phyloP scores from a whole-genome alignment of 2,329 filamentous ascomycete genomes.

The Penicillium italicum region DNA sequence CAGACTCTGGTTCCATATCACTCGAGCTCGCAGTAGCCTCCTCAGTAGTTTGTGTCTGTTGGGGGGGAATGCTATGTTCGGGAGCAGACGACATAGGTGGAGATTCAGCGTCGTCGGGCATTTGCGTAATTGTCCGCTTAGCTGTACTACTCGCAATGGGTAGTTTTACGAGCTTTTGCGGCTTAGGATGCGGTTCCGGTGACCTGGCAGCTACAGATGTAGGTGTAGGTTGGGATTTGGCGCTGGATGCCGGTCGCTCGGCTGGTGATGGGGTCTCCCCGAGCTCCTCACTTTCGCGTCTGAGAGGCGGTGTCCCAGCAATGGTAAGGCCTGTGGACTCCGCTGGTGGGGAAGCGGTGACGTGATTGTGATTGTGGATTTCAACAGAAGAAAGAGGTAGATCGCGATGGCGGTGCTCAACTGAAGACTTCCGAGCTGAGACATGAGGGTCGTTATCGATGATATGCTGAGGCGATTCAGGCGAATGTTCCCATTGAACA shows the following conservation, averaged over 20 bases:
- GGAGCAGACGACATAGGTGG: not conserved
- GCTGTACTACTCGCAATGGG: not conserved
- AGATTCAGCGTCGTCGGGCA: not conserved
- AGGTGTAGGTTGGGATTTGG: not conserved
- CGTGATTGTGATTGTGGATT: not conserved
- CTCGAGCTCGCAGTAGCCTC: not conserved
- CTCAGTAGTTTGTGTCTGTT: not conserved
- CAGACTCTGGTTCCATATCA: not conserved
- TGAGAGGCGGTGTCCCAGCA: slow-evolving; percentile 17
- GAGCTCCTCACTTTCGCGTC: slow-evolving; percentile 28
- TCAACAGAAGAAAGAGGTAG: slow-evolving; percentile 30
- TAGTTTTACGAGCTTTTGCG: not conserved
- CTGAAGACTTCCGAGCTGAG: not conserved
- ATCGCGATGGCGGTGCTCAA: slow-evolving; percentile 16
- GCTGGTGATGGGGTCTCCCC: slow-evolving; percentile 21
- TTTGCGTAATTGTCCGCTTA: slow-evolving; percentile 5
- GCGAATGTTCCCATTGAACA: not conserved
- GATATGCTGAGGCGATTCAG: not conserved
- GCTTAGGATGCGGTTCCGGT: not conserved
- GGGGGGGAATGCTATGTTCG: not conserved
- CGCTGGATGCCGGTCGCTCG: not conserved
- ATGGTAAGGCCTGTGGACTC: slow-evolving; percentile 9
- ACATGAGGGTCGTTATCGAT: not conserved
- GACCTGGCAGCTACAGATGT: not conserved
- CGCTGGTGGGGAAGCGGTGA: not conserved